Base-by-base conservation (phyloP, 768 basidiomycete species). In the Collybia sp. region DNA sequence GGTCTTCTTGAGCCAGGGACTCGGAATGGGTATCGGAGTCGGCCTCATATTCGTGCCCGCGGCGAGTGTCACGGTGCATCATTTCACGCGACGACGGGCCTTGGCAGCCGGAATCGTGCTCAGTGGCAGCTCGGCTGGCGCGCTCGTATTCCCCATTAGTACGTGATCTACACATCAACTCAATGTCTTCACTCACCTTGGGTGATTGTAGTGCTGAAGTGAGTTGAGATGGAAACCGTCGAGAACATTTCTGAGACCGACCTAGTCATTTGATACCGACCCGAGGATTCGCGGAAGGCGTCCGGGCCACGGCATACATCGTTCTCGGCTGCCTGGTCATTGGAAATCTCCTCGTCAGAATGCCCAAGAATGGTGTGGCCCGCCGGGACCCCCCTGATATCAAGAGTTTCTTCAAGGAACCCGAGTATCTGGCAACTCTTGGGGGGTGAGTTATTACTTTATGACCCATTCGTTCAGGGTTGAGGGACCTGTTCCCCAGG, bases 91-190 rank as follows among this genome's bases (percentile, higher is more conserved):
- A 17, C 64, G 67, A 40, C 62, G 80, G 34, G 71, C 74, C 0
- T 48, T 80, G 8, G 80, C 78, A 0, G 80, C 79, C 69, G 82
- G 82, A 15, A 47, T 79, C 19, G 73, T 79, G 32, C 65, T 79
- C 11, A 63, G 74, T 48, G 82, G 75, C 71, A 49, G 42, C 30
- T 54, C 51, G 2, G 42, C 52, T 32, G 69, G 69, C 15, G 67
- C 63, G 6, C 55, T 66, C 31, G 45, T 67, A 12, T 66, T 67
- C 42, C 67, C 68, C 51, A 58, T 58, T 51, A 52, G 63, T 69
- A 8, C 3, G 25, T 42, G 35, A 42, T 36, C 19, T 20, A 11
- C n/a, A 12, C 17, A 18, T 43, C 35, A 25, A 25, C n/a, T n/a
- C n/a, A n/a, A n/a, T n/a, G n/a, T n/a, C n/a, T n/a, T n/a, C n/a